phyloP scores from a whole-genome alignment of 345 rosid species.

The Erysimum cheiranthoides region DNA sequence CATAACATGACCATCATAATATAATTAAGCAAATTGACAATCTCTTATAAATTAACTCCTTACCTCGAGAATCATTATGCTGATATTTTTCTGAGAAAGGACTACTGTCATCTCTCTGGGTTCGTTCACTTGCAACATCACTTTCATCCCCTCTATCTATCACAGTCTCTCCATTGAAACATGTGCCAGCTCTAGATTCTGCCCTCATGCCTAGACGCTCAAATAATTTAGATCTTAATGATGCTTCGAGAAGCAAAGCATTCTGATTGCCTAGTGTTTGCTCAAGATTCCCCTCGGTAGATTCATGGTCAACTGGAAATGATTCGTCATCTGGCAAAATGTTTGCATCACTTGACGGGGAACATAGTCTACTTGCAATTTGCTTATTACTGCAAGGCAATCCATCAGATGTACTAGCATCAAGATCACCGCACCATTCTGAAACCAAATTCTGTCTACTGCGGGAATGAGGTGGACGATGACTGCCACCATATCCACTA shows the following conservation, averaged over 20 bases:
- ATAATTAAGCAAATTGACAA: slow-evolving; percentile 29
- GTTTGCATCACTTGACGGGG: slow-evolving; percentile 60
- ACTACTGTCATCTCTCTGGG: slow-evolving; percentile 56
- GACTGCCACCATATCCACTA: slow-evolving; percentile 31
- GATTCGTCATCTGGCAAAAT: slow-evolving; percentile 67
- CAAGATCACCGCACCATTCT: slow-evolving; percentile 86
- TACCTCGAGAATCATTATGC: slow-evolving; percentile 59
- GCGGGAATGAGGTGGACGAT: slow-evolving; percentile 36
- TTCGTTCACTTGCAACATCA: slow-evolving; percentile 69
- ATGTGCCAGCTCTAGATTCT: slow-evolving; percentile 50
- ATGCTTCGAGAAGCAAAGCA: slow-evolving; percentile 77
- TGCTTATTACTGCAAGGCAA: slow-evolving; percentile 59
- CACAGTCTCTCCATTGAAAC: slow-evolving; percentile 48
- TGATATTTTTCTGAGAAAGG: slow-evolving; percentile 54
- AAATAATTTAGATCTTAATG: slow-evolving; percentile 81
- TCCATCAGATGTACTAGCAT: slow-evolving; percentile 85
- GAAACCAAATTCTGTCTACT: slow-evolving; percentile 62
- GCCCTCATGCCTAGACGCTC: slow-evolving; percentile 65
- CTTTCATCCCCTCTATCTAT: slow-evolving; percentile 59
- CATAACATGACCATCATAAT: neutral
- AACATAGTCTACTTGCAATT: slow-evolving; percentile 53
- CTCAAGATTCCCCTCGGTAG: slow-evolving; percentile 47
- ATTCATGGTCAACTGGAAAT: slow-evolving; percentile 57
- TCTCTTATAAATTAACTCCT: slow-evolving; percentile 17
- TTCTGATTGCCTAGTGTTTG: slow-evolving; percentile 53